Percentiles rank a stretch among this genome's conserved stretches.
Conservation (phyloP, 2,329 filamentous ascomycete genomes). For the Fusarium aywerte region DNA sequence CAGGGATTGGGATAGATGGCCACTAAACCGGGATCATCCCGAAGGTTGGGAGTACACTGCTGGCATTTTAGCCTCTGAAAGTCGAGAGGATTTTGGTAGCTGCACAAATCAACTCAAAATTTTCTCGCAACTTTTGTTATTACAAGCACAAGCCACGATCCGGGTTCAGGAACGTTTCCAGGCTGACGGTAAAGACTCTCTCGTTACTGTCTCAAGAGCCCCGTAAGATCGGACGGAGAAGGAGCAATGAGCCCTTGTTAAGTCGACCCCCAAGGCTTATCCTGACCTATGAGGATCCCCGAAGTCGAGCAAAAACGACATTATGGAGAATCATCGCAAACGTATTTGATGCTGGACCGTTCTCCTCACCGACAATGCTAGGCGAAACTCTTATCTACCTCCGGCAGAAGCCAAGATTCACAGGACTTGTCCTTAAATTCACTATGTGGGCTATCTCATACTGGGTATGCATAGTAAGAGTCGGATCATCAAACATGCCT, state of each 20-base stretch:
- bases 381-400: slow-evolving; percentile 29
- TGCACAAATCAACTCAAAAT: background rate
- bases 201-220: slow-evolving; percentile 1
- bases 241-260: slow-evolving; percentile 10
- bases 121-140: background rate
- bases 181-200: background rate
- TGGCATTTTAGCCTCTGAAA: slow-evolving; percentile 8
- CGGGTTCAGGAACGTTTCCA: slow-evolving; percentile 1
- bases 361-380: slow-evolving; percentile 38
- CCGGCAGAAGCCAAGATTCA: slow-evolving; percentile 30
- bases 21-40: slow-evolving; percentile 28
- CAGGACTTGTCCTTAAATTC: slow-evolving; percentile 16
- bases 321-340: slow-evolving; percentile 7
- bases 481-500: slow-evolving; percentile 27
- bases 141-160: background rate
- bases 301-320: slow-evolving; percentile 12
- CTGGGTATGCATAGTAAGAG: slow-evolving; percentile 25
- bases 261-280: slow-evolving; percentile 20
- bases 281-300: slow-evolving; percentile 18
- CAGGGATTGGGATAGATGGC: slow-evolving; percentile 35
- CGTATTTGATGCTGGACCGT: slow-evolving; percentile 13
- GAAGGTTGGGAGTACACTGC: slow-evolving; percentile 12
- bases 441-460: slow-evolving; percentile 30
- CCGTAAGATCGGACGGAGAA: background rate
- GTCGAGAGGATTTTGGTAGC: background rate